Evolutionary conservation across 2,329 filamentous ascomycete genomes (phyloP), one percentile per base, ranked within the genome.

Genomic region (Sarocladium brachiariae): DNA sequence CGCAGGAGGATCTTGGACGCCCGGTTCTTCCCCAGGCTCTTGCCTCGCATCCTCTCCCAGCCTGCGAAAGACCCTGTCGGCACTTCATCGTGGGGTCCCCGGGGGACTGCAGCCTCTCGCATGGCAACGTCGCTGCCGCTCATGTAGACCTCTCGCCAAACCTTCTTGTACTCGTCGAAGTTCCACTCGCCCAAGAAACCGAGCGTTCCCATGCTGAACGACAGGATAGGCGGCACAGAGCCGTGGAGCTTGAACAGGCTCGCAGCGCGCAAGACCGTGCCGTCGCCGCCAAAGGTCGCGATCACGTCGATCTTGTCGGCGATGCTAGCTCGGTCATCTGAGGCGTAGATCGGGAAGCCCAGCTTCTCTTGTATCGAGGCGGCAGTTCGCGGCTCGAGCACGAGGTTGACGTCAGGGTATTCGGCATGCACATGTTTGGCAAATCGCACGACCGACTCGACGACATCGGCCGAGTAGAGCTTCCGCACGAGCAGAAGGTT

Each of bases 121-220:
- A 69, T 69, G 2, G 72, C 65, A 8, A 79, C 76, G 39, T 72
- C 69, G 55, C 76, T 79, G 2, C 79, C 79, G 59, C 77, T 81
- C 87, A 96, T 95, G 70, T 95, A 96, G 50, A 93, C 89, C 63
- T 96, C 89, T 46, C 89, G 76, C 71, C 95, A 96, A 0, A 93
- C 93, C 46, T 88, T 80, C 69, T 96, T 96, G 70, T 95, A 89
- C 60, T 97, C 91, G 6, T 77, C 76, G 64, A 97, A 97, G 60
- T 93, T 95, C 91, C 92, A 99, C 68, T 97, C 92, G 14, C 92
- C 91, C 7, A 99, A 71, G 58, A 99, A 99, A 0, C 93, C 93
- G 1, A 99, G 73, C 0, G 92, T 95, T 5, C 93, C 93, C 89
- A 99, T 96, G 64, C 90, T 95, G 63, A 99, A 99, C 1, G 89